phyloP scores from a whole-genome alignment of 352 stramenopile species.

The Globisporangium yorkense region DNA sequence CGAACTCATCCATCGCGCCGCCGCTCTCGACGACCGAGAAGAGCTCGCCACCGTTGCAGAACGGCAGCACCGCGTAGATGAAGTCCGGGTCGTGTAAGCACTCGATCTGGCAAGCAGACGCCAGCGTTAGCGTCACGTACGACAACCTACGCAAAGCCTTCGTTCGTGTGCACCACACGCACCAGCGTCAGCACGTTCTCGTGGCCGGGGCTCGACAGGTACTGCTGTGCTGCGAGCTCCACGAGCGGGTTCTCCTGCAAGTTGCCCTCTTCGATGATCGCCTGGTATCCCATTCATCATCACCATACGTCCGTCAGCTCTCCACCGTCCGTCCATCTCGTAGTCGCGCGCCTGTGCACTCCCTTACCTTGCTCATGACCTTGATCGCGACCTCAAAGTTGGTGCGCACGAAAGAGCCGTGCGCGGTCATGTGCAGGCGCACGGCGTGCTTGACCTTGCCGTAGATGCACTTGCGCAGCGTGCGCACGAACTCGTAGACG shows the following conservation, averaged over 20 bases:
- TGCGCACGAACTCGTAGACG: conserved; percentile 84
- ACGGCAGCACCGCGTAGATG: conserved; percentile 82
- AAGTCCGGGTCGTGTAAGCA: conserved; percentile 80
- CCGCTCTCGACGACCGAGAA: conserved; percentile 82
- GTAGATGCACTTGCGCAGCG: conserved; percentile 85
- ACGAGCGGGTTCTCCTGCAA: conserved; percentile 85
- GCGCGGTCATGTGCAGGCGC: conserved; percentile 64
- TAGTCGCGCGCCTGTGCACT: background rate
- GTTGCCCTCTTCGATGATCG: conserved; percentile 83
- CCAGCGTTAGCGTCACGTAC: background rate
- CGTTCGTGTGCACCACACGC: conserved; percentile 4
- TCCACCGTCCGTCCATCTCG: background rate
- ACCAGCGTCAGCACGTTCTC: conserved; percentile 82
- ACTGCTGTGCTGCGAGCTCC: conserved; percentile 82
- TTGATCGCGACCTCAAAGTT: conserved; percentile 83
- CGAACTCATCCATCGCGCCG: conserved; percentile 67
- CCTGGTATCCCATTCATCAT: conserved; percentile 20
- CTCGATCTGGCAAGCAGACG: conserved; percentile 38
- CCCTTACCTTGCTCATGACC: conserved; percentile 80
- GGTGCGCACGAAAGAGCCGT: conserved; percentile 75
- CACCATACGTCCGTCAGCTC: background rate
- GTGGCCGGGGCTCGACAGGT: conserved; percentile 72
- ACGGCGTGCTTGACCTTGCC: conserved; percentile 86
- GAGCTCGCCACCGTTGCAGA: conserved; percentile 80
- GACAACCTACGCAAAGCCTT: background rate